Base-by-base conservation (phyloP, 495 filamentous ascomycete species). In the Venustampulla echinocandica region DNA sequence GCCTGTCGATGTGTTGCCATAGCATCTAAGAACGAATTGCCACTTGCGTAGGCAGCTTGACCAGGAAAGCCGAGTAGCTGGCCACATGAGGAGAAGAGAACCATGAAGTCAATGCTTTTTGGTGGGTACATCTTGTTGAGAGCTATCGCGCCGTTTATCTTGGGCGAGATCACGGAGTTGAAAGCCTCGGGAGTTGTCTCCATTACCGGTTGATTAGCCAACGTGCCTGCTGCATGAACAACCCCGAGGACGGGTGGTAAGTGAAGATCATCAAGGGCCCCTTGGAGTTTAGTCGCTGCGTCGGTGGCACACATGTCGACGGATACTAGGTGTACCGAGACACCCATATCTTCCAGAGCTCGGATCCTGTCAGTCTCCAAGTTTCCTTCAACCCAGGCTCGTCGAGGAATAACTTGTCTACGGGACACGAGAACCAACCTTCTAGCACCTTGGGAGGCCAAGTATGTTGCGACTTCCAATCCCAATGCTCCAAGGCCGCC, bases 1-100 rank as follows among this genome's bases (percentile, higher is more conserved):
- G 63, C 52, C 9, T 65, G 66, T 0, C 71, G 64, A 59, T 70
- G 62, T 41, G 65, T 64, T 0, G 71, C 68, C 11, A 77, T 56
- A 1, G 64, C 64, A 47, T 76, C 76, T 6, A 79, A 65, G 61
- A 76, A 82, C 41, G 72, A 69, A 53, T 81, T 82, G 18, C 73
- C 75, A 1, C 77, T 74, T 15, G 75, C 73, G 57, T 84, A 84
- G 10, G 75, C 73, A 3, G 75, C 69, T 57, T 84, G 80, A 0
- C 74, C 73, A 32, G 68, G 61, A 56, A 69, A 74, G 0, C 81
- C 81, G 28, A 81, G 62, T 10, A 75, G 61, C 24, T 71, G 74
- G 13, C 74, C 63, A 13, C 77, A 62, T 7, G 81, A 84, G 1
- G 77, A 80, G 39, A 82, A 71, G 27, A 71, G 67, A 14, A 82